A percentile compares a stretch with the other conserved stretches of the same genome.
phyloP scores from a whole-genome alignment of 345 rosid genomes.

The Salix arbutifolia region DNA sequence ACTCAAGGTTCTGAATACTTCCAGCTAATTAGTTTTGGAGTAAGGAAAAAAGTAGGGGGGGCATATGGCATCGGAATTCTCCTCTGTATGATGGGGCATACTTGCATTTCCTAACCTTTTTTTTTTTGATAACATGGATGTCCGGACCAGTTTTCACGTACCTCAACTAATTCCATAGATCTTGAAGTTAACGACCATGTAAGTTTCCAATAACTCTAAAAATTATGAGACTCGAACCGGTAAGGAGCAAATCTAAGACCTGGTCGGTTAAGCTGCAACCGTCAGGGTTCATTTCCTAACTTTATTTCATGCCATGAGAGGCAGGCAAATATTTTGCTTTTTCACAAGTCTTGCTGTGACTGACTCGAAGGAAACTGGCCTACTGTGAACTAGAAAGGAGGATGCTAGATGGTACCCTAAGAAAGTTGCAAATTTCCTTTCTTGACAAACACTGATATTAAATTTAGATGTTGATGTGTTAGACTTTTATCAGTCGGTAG shows the following conservation, averaged over 20 bases:
- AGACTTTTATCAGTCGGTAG: background rate
- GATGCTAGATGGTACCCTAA: background rate
- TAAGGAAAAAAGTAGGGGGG: background rate
- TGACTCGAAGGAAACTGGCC: background rate
- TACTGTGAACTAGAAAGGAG: background rate
- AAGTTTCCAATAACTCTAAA: accelerated
- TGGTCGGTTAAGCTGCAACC: no score
- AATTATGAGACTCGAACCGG: no score
- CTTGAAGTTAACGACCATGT: accelerated
- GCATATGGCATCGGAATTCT: background rate
- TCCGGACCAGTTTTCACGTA: accelerated
- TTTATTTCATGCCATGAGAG: background rate
- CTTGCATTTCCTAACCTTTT: background rate
- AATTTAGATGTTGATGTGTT: background rate
- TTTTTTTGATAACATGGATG: no score
- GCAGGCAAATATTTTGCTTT: background rate
- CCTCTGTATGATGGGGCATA: background rate
- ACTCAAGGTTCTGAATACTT: background rate
- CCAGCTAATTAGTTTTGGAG: conserved; percentile 6
- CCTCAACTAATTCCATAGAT: accelerated
- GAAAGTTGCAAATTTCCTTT: background rate
- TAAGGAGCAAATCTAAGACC: no score
- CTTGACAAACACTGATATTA: background rate
- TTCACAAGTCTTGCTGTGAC: background rate
- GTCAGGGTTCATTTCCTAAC: background rate